Conservation (phyloP, 2,329 filamentous ascomycete genomes). For the Fusarium sacchari region DNA sequence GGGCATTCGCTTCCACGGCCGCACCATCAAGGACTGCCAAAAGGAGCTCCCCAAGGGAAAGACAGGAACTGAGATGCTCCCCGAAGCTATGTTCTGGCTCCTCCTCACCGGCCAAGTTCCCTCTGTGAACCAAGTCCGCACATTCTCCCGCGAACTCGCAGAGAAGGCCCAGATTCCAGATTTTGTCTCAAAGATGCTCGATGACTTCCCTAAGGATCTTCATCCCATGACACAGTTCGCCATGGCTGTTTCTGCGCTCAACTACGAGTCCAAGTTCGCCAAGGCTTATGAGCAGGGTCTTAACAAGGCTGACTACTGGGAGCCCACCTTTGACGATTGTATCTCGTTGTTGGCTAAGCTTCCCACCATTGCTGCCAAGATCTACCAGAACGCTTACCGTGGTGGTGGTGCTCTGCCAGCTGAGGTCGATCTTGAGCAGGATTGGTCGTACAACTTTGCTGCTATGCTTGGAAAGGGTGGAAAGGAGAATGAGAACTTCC, state of each 20-base stretch:
- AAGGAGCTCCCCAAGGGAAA: constrained; percentile 91
- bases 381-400: constrained; percentile 91
- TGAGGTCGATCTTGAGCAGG: constrained; percentile 82
- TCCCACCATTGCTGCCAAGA: constrained; percentile 94
- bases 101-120: constrained; percentile 93
- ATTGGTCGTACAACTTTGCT: constrained; percentile 99
- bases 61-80: constrained; percentile 94
- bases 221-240: constrained; percentile 99
- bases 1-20: constrained; percentile 97
- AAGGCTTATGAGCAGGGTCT: constrained; percentile 91
- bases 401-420: constrained; percentile 78
- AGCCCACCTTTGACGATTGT: constrained; percentile 94
- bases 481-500: constrained; percentile 90
- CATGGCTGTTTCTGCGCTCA: constrained; percentile 93
- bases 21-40: constrained; percentile 98
- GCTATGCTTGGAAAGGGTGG: constrained; percentile 93
- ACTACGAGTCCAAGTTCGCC: constrained; percentile 93
- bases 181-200: constrained; percentile 88
- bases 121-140: constrained; percentile 81
- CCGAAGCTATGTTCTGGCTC: constrained; percentile 99
- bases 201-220: constrained; percentile 86
- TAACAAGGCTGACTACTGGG: constrained; percentile 98
- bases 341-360: constrained; percentile 96
- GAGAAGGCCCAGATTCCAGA: constrained; percentile 84
- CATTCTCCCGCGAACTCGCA: constrained; percentile 85